Evolutionary conservation across 2,329 filamentous ascomycete species (phyloP).

Genomic region (Kalmusia sp.): DNA sequence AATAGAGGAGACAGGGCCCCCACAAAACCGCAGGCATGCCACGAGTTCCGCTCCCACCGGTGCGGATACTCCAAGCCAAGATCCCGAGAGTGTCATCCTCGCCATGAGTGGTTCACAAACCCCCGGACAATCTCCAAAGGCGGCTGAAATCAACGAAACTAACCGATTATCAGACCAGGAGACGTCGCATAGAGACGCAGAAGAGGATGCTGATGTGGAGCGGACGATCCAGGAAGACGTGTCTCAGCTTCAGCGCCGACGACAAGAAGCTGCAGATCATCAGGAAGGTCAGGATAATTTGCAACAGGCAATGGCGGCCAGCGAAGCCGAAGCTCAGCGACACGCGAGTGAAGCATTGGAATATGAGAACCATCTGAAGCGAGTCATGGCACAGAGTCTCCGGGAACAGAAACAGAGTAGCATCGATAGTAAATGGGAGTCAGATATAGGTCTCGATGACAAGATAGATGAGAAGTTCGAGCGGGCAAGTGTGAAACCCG

Average conservation of each 20-base stretch:
- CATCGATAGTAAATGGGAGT: not conserved
- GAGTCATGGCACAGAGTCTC: too few species aligned
- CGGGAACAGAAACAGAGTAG: too few species aligned
- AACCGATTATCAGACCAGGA: too few species aligned
- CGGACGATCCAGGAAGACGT: too few species aligned
- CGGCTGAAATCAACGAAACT: too few species aligned
- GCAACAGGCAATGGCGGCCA: constrained; percentile 21
- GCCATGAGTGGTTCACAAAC: not conserved
- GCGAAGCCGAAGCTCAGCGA: constrained; percentile 14
- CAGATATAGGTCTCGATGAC: not conserved
- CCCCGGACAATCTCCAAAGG: too few species aligned
- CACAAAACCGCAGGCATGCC: constrained; percentile 32
- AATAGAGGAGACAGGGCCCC: constrained; percentile 41
- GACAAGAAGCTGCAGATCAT: too few species aligned
- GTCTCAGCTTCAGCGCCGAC: too few species aligned
- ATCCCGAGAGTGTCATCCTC: constrained; percentile 37
- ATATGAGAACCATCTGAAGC: too few species aligned
- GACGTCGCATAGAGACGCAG: too few species aligned
- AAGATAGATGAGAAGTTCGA: not conserved
- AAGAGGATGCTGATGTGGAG: too few species aligned
- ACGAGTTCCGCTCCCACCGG: constrained; percentile 1
- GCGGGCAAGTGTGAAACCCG: too few species aligned
- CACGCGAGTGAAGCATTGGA: not conserved
- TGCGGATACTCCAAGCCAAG: constrained; percentile 28
- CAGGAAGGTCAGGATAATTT: constrained; percentile 21